Evolutionary conservation across 2,329 filamentous ascomycete genomes (phyloP), one percentile per base, ranked within the genome.

Genomic region (Tolypocladium paradoxum): DNA sequence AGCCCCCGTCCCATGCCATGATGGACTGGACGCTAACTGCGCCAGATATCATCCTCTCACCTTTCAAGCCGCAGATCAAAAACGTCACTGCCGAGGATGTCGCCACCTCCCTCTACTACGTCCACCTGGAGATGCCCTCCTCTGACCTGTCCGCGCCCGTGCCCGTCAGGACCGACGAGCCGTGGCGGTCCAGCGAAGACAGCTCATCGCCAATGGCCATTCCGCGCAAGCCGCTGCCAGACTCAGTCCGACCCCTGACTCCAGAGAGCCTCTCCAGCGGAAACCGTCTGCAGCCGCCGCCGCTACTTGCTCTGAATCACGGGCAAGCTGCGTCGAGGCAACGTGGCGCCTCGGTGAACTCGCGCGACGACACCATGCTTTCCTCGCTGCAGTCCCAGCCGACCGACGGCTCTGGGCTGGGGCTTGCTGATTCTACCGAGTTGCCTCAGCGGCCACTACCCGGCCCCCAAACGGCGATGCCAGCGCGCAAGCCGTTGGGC

Each of bases 51-150:
- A 95, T 96, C 61, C 82, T 99, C 47, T 95, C 92, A 1, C 88
- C 93, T 0, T 79, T 93, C 57, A 96, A 95, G 66, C 93, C 93
- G 2, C 84, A 88, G 50, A 78, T 86, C 43, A 96, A 93, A 67
- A 92, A 90, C 55, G 89, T 99, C 57, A 95, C 90, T 0, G 84
- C 82, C 46, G 85, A 91, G 65, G 92, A 96, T 65, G 85, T 99
- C 49, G 82, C 86, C 53, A 89, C 84, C 62, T 95, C 87, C 16
- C 77, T 99, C 6, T 99, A 97, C 71, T 97, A 93, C 66, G 75
- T 96, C 51, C 92, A 97, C 69, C 79, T 95, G 38, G 63, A 66
- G 53, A 52, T 56, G 8, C 76, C 78, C 2, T 79, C 81, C 4
- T 76, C 81, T 38, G 81, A 88, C 55, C 34, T 66, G 73, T 18